phyloP scores from a whole-genome alignment of 2,329 filamentous ascomycete genomes.

The Fusarium sp. region DNA sequence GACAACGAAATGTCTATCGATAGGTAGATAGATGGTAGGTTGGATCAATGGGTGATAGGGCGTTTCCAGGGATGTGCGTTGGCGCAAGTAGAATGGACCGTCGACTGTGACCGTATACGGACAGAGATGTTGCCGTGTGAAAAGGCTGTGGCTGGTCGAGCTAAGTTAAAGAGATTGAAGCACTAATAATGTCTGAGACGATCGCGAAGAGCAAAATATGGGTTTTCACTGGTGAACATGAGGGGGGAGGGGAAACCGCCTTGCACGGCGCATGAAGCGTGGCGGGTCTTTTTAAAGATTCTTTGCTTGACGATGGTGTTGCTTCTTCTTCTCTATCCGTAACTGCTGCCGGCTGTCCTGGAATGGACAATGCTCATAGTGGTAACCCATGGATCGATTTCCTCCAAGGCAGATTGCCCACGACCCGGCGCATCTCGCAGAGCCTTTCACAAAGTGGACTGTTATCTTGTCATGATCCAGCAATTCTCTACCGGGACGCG shows the following conservation, averaged over 20 bases:
- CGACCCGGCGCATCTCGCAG: constrained; percentile 24
- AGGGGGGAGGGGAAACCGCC: constrained; percentile 26
- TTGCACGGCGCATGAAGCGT: constrained; percentile 43
- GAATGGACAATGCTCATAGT: constrained; percentile 6
- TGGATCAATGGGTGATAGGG: constrained; percentile 31
- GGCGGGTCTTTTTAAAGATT: constrained; percentile 43
- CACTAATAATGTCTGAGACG: constrained; percentile 34
- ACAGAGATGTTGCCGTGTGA: constrained; percentile 19
- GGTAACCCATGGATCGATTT: constrained; percentile 34
- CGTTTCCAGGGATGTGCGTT: constrained; percentile 32
- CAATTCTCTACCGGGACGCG: constrained; percentile 42
- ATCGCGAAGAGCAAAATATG: constrained; percentile 31
- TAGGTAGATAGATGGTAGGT: constrained; percentile 20
- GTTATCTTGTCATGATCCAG: constrained; percentile 44
- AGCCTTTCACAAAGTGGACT: constrained; percentile 45
- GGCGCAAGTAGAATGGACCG: constrained; percentile 34
- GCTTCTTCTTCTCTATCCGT: neutral
- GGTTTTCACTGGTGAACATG: constrained; percentile 37
- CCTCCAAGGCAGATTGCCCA: constrained; percentile 15
- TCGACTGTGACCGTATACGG: constrained; percentile 19
- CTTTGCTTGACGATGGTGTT: constrained; percentile 24
- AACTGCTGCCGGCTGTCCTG: neutral
- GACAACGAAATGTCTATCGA: constrained; percentile 22
- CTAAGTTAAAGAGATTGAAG: constrained; percentile 22
- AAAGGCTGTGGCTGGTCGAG: constrained; percentile 30